Percentiles rank a stretch among this genome's conserved stretches.
phyloP scores from a whole-genome alignment of 2,329 filamentous ascomycete species.

The Cladosporium sp. region DNA sequence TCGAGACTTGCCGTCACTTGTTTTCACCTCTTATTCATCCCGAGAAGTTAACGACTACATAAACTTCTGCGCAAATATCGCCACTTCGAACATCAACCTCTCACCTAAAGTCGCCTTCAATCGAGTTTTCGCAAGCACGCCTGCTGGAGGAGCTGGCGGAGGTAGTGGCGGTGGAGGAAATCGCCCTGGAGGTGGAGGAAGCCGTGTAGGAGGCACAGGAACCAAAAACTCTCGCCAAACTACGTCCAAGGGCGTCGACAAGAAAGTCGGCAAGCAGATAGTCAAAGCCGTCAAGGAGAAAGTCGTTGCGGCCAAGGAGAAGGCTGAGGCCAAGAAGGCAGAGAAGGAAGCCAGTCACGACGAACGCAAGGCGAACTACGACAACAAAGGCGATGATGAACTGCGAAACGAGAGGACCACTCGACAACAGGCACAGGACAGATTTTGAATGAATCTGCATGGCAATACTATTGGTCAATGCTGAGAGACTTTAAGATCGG shows the following conservation, averaged over 20 bases:
- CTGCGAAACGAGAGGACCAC: not conserved
- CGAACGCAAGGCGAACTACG: slow-evolving; percentile 1
- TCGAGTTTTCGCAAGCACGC: not conserved
- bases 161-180: not conserved
- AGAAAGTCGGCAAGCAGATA: slow-evolving; percentile 7
- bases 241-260: not conserved
- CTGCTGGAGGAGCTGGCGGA: not conserved
- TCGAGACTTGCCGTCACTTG: not conserved
- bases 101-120: not conserved
- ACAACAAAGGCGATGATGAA: not conserved
- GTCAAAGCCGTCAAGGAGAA: slow-evolving; percentile 17
- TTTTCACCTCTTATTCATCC: not conserved
- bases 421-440: not conserved
- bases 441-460: not conserved
- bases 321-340: slow-evolving; percentile 2
- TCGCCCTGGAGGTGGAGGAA: not conserved
- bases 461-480: no score
- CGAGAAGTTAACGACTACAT: not conserved
- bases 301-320: not conserved
- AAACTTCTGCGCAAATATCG: not conserved
- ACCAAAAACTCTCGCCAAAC: not conserved
- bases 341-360: slow-evolving; percentile 7
- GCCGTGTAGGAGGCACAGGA: not conserved
- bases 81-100: not conserved
- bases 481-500: no score